Base-by-base conservation (phyloP, 1,284 basidiomycete genomes). In the Tremellales sp. region DNA sequence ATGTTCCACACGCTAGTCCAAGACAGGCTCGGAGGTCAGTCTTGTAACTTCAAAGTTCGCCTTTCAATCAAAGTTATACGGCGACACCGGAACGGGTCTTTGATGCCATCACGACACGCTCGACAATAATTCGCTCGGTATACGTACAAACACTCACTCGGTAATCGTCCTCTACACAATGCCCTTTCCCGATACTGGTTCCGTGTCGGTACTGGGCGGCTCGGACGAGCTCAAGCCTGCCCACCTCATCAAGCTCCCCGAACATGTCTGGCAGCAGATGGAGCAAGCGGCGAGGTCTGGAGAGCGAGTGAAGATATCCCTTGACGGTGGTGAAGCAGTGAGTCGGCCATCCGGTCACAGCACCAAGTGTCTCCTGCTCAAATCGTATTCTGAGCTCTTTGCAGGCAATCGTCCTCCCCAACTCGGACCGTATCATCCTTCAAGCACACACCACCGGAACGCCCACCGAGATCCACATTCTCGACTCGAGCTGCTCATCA, bases 211-310 rank as follows among this genome's bases (percentile, higher is more conserved):
- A 13, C 49, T 58, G 24, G 52, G 48, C 36, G 48, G 40, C 10
- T 43, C 47, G 35, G 45, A 25, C 31, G 40, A 27, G 31, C 53
- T 44, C 19, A 53, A 50, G 11, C 58, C 57, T 2, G 65, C 67
- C 1, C 68, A 52, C 47, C 57, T 68, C 27, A 54, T 71, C 46
- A 59, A 60, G 22, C 64, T 69, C 23, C 64, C 68, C 19, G 60
- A 68, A 46, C 64, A 69, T 37, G 53, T 60, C 27, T 69, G 64
- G 65, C 29, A 35, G 1, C 43, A 54, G 24, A 53, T 67, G 23
- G 56, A 57, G 24, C 42, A 50, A 11, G 53, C 54, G 0, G 46
- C 46, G 13, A 29, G 13, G 19, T 31, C 31, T 17, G 58, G 57
- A 23, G 42, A 40, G 19, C 45, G 48, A n/a, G 53, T 58, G 22